A percentile compares a stretch with the other conserved stretches of the same genome.
Evolutionary conservation across 2,329 filamentous ascomycete species (phyloP).

Genomic region (Ustulina deusta): DNA sequence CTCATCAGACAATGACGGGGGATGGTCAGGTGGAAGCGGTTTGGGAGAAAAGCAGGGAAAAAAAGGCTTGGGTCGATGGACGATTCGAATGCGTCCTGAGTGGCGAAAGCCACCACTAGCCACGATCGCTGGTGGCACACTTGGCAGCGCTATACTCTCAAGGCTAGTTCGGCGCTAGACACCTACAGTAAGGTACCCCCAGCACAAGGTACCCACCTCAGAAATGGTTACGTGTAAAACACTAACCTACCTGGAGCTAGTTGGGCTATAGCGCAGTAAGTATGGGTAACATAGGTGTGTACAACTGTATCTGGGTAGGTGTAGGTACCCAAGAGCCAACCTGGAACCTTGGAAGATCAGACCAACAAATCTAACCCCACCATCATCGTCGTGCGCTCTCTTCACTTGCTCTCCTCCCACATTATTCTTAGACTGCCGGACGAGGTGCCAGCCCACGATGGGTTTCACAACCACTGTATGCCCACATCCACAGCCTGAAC

Average conservation of each 20-base stretch:
- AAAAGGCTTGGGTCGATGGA: conserved; percentile 1
- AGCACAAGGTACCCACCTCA: conserved; percentile 5
- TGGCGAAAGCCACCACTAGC: conserved; percentile 37
- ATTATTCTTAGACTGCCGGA: conserved; percentile 17
- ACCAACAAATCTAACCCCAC: conserved; percentile 19
- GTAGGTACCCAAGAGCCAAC: conserved; percentile 6
- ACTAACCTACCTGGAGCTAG: conserved; percentile 15
- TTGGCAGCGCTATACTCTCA: not conserved
- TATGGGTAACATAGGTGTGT: not conserved
- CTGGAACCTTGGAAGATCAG: no score
- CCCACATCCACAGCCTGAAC: not conserved
- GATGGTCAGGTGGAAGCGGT: conserved; percentile 21
- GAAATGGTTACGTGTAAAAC: conserved; percentile 23
- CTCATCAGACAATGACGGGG: conserved; percentile 15
- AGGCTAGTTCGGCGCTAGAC: not conserved
- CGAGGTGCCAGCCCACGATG: not conserved
- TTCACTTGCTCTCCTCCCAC: conserved; percentile 17
- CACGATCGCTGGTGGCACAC: conserved; percentile 31
- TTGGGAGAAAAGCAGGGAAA: conserved; percentile 7
- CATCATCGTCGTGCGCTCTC: conserved; percentile 17
- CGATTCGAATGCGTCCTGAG: not conserved
- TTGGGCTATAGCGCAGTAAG: conserved; percentile 6
- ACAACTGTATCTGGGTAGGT: not conserved
- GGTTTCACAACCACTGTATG: conserved; percentile 28
- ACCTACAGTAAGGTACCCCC: conserved; percentile 16